These are phyloP conservation scores for Diutina mesorugosa DNA, from an alignment of 1,139 yeast genomes.

Conservation along the genomic window DNA sequence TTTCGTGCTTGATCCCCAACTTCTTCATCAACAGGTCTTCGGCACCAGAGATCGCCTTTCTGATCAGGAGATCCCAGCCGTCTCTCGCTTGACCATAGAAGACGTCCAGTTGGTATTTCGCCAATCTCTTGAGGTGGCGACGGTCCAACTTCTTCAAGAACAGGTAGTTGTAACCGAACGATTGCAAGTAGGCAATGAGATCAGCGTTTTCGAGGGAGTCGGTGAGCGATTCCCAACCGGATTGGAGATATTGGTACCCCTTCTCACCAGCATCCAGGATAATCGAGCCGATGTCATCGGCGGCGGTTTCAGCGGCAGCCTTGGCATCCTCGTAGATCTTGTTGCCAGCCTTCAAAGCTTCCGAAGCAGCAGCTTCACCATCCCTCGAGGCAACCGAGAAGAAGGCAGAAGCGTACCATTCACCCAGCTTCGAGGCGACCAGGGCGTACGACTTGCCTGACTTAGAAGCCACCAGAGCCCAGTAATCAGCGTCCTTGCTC, in stretches of 20 bases:
- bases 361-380: conserved; percentile 3
- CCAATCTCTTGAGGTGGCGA: conserved; percentile 32
- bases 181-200: conserved; percentile 35
- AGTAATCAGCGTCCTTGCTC: neutral
- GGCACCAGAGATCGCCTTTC: neutral
- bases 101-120: conserved; percentile 23
- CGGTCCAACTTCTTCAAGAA: conserved; percentile 22
- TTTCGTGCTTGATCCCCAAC: neutral
- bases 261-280: conserved; percentile 5
- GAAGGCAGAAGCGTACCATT: neutral
- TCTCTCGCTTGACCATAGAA: neutral
- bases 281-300: neutral
- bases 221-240: conserved; percentile 10
- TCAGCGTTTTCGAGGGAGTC: conserved; percentile 40
- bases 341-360: conserved; percentile 2
- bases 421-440: neutral
- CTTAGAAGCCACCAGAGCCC: neutral
- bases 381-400: neutral
- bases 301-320: neutral
- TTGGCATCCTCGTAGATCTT: neutral
- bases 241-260: conserved; percentile 3
- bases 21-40: neutral
- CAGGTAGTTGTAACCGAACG: conserved; percentile 32
- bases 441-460: neutral
- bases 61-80: neutral